Conservation (phyloP, 768 basidiomycete genomes). For the Amanita rubescens region DNA sequence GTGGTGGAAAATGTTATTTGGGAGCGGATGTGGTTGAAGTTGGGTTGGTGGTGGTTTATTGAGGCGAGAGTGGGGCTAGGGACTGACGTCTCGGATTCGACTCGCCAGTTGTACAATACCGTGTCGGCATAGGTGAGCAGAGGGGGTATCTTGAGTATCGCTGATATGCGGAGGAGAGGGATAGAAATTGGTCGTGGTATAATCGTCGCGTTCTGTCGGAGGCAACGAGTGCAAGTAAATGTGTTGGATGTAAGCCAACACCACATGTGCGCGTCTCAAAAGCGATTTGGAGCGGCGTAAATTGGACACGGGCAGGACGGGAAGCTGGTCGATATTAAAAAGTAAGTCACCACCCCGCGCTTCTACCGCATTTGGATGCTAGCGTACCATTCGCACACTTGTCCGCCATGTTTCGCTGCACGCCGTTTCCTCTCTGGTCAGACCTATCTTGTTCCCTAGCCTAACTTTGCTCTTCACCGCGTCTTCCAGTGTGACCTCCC, state of each 20-base stretch:
- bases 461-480: slow-evolving; percentile 45
- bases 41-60: slow-evolving; percentile 21
- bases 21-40: slow-evolving; percentile 56
- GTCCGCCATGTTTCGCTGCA: neutral
- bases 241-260: slow-evolving; percentile 71
- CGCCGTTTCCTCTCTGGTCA: neutral
- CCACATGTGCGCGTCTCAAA: slow-evolving; percentile 70
- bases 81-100: slow-evolving; percentile 11
- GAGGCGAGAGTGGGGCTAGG: neutral
- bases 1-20: slow-evolving; percentile 74
- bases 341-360: too few relatives aligned
- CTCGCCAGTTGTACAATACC: slow-evolving; percentile 85
- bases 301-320: slow-evolving; percentile 38
- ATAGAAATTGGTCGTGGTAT: slow-evolving; percentile 73
- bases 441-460: slow-evolving; percentile 47
- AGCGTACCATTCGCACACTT: neutral
- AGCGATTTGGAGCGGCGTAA: slow-evolving; percentile 44
- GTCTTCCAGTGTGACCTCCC: slow-evolving; percentile 57
- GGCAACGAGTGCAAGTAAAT: slow-evolving; percentile 72
- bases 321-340: slow-evolving; percentile 33
- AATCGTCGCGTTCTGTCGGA: slow-evolving; percentile 36
- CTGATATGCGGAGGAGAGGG: slow-evolving; percentile 69
- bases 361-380: too few relatives aligned
- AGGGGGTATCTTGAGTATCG: slow-evolving; percentile 74
- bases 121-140: slow-evolving; percentile 90